Percentiles rank a stretch among this genome's conserved stretches.
Evolutionary conservation across 768 basidiomycete species (phyloP).

Genomic region (Coprinopsis sp.): DNA sequence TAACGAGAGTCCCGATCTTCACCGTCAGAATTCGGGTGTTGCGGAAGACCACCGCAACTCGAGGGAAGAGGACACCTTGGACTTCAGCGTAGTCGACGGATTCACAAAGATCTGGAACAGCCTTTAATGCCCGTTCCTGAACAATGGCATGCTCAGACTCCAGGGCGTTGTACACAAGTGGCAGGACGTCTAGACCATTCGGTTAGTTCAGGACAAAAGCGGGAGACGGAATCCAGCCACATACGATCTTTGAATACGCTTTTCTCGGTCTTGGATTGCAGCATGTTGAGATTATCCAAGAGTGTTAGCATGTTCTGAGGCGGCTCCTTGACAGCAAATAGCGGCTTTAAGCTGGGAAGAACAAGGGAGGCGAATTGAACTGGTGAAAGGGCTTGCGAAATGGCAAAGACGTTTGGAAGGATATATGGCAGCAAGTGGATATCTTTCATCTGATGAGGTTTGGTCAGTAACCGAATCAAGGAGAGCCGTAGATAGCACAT

Average conservation of each 20-base stretch:
- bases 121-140: constrained; percentile 84
- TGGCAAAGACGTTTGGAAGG: constrained; percentile 91
- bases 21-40: constrained; percentile 86
- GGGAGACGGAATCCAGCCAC: constrained; percentile 22
- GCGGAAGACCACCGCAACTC: constrained; percentile 92
- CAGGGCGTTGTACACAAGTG: constrained; percentile 91
- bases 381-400: constrained; percentile 72
- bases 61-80: constrained; percentile 83
- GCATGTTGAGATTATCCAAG: constrained; percentile 80
- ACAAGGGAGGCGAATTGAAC: constrained; percentile 78
- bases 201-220: background rate
- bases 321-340: constrained; percentile 90
- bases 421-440: constrained; percentile 89
- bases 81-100: constrained; percentile 94
- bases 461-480: background rate
- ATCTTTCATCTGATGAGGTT: constrained; percentile 79
- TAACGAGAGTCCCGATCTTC: constrained; percentile 84
- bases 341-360: constrained; percentile 81
- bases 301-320: constrained; percentile 96
- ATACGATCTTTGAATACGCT: constrained; percentile 82
- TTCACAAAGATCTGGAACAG: constrained; percentile 86
- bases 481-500: constrained; percentile 4
- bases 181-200: constrained; percentile 73
- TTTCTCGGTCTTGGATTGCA: constrained; percentile 89
- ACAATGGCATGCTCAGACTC: constrained; percentile 93